Percentiles rank a stretch among this genome's conserved stretches.
phyloP scores from a whole-genome alignment of 164 flowering plant species.

The Vitis rotundifolia region DNA sequence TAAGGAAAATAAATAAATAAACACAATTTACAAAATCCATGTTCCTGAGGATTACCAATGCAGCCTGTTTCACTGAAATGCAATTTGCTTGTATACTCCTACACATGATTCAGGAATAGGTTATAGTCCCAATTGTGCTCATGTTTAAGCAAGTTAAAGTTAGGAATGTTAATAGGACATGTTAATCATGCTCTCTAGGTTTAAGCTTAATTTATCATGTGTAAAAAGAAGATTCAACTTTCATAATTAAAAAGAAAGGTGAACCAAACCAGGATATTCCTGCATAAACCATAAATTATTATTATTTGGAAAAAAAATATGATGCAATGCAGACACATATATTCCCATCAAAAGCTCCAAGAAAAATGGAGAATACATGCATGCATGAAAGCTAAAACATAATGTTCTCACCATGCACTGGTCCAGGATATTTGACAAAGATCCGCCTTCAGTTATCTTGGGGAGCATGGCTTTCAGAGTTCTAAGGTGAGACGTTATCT shows the following conservation, averaged over 20 bases:
- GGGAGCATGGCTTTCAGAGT: slow-evolving; percentile 89
- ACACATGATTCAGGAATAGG: too few relatives aligned
- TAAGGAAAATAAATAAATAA: background rate
- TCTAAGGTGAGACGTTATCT: slow-evolving; percentile 76
- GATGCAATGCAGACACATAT: background rate
- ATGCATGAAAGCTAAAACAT: background rate
- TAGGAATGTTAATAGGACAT: too few relatives aligned
- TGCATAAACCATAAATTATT: background rate
- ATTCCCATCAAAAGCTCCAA: background rate
- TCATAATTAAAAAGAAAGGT: background rate
- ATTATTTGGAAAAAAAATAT: too few relatives aligned
- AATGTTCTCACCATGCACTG: slow-evolving; percentile 85
- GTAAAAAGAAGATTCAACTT: background rate
- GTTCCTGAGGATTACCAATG: too few relatives aligned
- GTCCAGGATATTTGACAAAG: slow-evolving; percentile 86
- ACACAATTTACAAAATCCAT: too few relatives aligned
- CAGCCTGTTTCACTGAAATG: too few relatives aligned
- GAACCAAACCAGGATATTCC: background rate
- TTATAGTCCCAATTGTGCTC: too few relatives aligned
- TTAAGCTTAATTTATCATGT: too few relatives aligned
- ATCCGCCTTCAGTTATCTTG: slow-evolving; percentile 88
- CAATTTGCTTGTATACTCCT: too few relatives aligned
- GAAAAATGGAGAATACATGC: background rate
- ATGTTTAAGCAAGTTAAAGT: too few relatives aligned
- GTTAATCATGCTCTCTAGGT: too few relatives aligned